Conservation (phyloP, 2,329 filamentous ascomycete species). For the Neofusicoccum sp. region DNA sequence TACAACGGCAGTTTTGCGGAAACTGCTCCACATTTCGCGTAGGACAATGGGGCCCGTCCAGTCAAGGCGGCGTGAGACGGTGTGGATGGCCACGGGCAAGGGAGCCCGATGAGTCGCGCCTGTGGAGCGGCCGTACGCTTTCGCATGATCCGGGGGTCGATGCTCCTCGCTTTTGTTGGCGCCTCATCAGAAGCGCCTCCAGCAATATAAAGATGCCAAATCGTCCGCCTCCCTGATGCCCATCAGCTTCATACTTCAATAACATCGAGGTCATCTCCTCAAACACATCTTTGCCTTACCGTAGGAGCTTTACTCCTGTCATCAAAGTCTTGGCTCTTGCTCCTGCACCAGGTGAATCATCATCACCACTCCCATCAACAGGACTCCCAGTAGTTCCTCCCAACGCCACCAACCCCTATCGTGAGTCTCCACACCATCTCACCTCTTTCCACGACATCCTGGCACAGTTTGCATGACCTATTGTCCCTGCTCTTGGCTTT, state of each 20-base stretch:
- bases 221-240: background rate
- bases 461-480: background rate
- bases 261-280: background rate
- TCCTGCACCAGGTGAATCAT: background rate
- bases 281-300: background rate
- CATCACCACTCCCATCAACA: background rate
- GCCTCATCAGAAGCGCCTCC: constrained; percentile 6
- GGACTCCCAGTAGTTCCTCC: background rate
- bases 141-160: constrained; percentile 14
- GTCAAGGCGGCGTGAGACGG: background rate
- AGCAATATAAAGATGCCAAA: constrained; percentile 12
- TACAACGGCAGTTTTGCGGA: constrained; percentile 7
- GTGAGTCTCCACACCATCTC: background rate
- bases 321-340: constrained; percentile 3
- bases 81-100: constrained; percentile 11
- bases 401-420: background rate
- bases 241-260: constrained; percentile 11
- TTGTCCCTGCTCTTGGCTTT: background rate
- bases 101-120: constrained; percentile 14
- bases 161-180: constrained; percentile 9
- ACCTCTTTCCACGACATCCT: background rate
- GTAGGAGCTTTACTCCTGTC: background rate
- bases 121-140: background rate
- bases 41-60: constrained; percentile 17
- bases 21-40: constrained; percentile 17